Percentiles rank a stretch among this genome's conserved stretches.
These are phyloP conservation scores for Verruconis gallopava DNA, from an alignment of 2,329 filamentous ascomycete species.

Conservation along the genomic window DNA sequence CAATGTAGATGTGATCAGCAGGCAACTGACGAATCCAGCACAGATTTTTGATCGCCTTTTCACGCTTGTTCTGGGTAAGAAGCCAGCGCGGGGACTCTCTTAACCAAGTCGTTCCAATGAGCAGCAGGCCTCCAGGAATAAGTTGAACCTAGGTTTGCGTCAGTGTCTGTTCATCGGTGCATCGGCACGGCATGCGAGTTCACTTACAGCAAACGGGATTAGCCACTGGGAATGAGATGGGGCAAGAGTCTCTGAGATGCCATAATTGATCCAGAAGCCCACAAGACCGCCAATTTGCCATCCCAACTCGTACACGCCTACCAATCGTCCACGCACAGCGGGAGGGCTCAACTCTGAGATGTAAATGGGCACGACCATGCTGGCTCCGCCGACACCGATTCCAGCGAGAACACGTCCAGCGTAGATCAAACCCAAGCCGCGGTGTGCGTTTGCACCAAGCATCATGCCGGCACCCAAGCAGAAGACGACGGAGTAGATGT, in stretches of 20 bases:
- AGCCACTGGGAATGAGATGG: constrained; percentile 32
- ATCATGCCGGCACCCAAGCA: constrained; percentile 59
- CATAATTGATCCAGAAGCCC: constrained; percentile 38
- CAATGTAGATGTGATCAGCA: constrained; percentile 49
- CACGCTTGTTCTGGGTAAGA: constrained; percentile 27
- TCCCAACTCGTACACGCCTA: constrained; percentile 44
- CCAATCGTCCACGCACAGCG: constrained; percentile 45
- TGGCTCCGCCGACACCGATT: constrained; percentile 42
- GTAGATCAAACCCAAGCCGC: constrained; percentile 50
- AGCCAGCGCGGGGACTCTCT: constrained; percentile 34
- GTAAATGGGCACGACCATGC: constrained; percentile 47
- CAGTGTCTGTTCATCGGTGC: too few relatives aligned
- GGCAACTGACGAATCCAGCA: constrained; percentile 53
- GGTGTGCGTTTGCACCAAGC: constrained; percentile 48
- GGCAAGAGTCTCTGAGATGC: constrained; percentile 29
- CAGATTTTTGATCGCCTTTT: constrained; percentile 29
- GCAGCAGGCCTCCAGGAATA: constrained; percentile 49
- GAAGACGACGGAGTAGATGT: constrained; percentile 51
- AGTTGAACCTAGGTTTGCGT: constrained; percentile 47
- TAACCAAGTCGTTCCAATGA: constrained; percentile 30
- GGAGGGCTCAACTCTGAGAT: constrained; percentile 46
- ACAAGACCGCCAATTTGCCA: constrained; percentile 41
- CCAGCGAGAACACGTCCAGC: constrained; percentile 45
- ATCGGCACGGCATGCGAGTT: too few relatives aligned
- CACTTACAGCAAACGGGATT: constrained; percentile 35